phyloP scores from a whole-genome alignment of 768 basidiomycete species.

The Lyophyllum decastes region DNA sequence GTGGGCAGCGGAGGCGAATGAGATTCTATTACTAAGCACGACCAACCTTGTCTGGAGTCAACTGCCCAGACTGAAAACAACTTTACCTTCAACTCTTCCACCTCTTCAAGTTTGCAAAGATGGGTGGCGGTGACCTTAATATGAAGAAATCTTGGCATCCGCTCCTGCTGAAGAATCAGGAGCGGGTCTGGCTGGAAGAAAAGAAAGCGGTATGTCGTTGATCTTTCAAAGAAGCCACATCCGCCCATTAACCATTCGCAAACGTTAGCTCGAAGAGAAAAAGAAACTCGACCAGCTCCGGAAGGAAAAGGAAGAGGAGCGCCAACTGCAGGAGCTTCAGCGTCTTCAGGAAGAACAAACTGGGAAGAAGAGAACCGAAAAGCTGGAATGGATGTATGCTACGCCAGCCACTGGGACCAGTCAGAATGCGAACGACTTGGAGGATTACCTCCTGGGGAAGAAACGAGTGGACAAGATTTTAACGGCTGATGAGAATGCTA shows the following conservation, averaged over 20 bases:
- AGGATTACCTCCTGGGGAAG: slow-evolving; percentile 96
- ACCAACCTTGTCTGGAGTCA: slow-evolving; percentile 8
- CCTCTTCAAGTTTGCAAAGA: slow-evolving; percentile 50
- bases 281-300: slow-evolving; percentile 96
- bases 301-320: slow-evolving; percentile 97
- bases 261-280: slow-evolving; percentile 87
- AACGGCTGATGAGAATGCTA: slow-evolving; percentile 89
- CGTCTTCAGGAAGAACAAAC: slow-evolving; percentile 94
- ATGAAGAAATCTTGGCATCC: slow-evolving; percentile 99
- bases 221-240: neutral
- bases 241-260: slow-evolving; percentile 12
- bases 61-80: neutral
- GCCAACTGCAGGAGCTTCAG: slow-evolving; percentile 95
- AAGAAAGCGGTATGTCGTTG: slow-evolving; percentile 80
- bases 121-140: slow-evolving; percentile 98
- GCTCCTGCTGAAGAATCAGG: slow-evolving; percentile 96
- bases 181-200: slow-evolving; percentile 99
- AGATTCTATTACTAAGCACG: neutral
- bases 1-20: no score
- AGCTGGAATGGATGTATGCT: slow-evolving; percentile 99
- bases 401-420: slow-evolving; percentile 91
- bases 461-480: slow-evolving; percentile 96
- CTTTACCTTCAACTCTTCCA: slow-evolving; percentile 1
- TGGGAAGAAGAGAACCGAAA: slow-evolving; percentile 91
- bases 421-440: slow-evolving; percentile 87